phyloP scores from a whole-genome alignment of 768 basidiomycete species.

The Lentinula detonsa region DNA sequence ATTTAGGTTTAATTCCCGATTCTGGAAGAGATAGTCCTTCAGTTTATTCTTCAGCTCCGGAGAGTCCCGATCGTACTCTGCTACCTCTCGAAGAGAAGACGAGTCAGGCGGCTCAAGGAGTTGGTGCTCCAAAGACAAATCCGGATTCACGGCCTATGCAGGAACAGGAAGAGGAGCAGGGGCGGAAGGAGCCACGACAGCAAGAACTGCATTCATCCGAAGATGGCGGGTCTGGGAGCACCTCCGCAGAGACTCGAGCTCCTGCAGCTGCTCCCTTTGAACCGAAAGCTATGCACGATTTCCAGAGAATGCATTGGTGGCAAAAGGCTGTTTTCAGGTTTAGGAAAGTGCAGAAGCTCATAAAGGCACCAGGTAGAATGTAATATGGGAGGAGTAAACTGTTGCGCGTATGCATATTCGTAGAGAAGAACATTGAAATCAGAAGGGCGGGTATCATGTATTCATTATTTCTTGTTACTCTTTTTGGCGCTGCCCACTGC shows the following conservation, averaged over 20 bases:
- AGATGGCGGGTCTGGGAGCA: not conserved
- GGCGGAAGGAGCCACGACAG: not conserved
- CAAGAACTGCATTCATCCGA: not conserved
- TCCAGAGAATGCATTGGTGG: not conserved
- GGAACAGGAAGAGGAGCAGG: not conserved
- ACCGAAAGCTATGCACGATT: constrained; percentile 1
- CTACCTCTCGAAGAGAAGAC: no score
- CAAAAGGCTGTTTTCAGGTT: not conserved
- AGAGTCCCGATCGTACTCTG: not conserved
- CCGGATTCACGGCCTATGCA: not conserved
- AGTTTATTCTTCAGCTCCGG: constrained; percentile 5
- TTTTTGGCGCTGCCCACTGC: no score
- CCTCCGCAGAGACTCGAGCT: not conserved
- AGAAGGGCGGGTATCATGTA: no score
- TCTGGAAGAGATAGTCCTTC: constrained; percentile 2
- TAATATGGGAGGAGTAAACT: not conserved
- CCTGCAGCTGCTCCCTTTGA: not conserved
- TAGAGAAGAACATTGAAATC: no score
- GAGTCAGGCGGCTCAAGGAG: no score
- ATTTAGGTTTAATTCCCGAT: constrained; percentile 2
- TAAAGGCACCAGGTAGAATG: not conserved
- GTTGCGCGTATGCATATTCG: no score
- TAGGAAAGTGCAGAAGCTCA: not conserved
- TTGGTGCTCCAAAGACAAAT: not conserved
- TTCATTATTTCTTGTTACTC: no score